Evolutionary conservation across 2,329 filamentous ascomycete species (phyloP).

Genomic region (Colletotrichum sp.): DNA sequence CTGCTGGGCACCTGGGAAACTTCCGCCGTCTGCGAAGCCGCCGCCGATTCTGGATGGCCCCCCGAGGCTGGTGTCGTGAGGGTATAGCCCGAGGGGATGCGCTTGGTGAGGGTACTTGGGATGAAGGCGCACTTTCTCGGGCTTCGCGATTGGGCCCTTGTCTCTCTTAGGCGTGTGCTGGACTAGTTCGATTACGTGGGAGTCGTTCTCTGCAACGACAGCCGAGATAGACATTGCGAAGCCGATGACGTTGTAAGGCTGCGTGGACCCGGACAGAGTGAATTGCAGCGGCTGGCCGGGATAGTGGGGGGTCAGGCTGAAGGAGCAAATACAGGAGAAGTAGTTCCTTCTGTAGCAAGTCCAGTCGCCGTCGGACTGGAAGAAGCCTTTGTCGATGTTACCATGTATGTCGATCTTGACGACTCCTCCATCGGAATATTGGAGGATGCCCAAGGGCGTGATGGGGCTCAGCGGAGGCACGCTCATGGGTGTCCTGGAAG

Average conservation of each 20-base stretch:
- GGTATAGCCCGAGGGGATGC: slow-evolving; percentile 52
- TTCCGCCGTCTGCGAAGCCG: slow-evolving; percentile 37
- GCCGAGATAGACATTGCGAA: slow-evolving; percentile 88
- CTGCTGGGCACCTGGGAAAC: slow-evolving; percentile 34
- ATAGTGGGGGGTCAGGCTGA: slow-evolving; percentile 66
- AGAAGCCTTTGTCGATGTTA: slow-evolving; percentile 89
- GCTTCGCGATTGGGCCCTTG: slow-evolving; percentile 81
- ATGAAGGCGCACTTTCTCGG: slow-evolving; percentile 70
- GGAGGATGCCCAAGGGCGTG: slow-evolving; percentile 63
- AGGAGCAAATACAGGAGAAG: slow-evolving; percentile 85
- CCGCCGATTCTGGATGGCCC: slow-evolving; percentile 32
- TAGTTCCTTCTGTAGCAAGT: slow-evolving; percentile 94
- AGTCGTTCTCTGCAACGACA: slow-evolving; percentile 76
- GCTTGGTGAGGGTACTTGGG: slow-evolving; percentile 65
- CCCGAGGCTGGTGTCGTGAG: slow-evolving; percentile 37
- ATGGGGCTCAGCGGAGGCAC: slow-evolving; percentile 60
- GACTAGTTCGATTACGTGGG: slow-evolving; percentile 81
- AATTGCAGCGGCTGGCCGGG: slow-evolving; percentile 54
- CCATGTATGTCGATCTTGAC: slow-evolving; percentile 78
- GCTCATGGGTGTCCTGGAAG: slow-evolving; percentile 41
- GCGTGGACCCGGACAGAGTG: slow-evolving; percentile 53
- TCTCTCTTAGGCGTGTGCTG: slow-evolving; percentile 93
- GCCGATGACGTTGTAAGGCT: slow-evolving; percentile 70
- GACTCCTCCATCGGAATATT: slow-evolving; percentile 58
- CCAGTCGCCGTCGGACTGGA: slow-evolving; percentile 81